Conservation (phyloP, 495 filamentous ascomycete species). For the Lindgomyces ingoldianus region DNA sequence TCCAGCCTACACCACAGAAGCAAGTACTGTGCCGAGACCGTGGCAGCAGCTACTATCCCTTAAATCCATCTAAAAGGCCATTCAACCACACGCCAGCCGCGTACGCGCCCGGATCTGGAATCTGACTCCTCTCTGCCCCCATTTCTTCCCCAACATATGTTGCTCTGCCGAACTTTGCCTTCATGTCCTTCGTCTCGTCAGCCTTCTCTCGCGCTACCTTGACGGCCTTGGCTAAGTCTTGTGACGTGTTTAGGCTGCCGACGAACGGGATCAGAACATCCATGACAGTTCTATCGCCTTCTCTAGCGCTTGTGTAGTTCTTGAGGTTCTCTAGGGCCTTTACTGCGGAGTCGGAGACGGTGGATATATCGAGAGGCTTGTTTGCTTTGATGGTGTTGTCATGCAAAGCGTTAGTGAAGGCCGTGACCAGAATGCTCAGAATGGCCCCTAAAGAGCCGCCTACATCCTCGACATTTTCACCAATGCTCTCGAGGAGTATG, state of each 20-base stretch:
- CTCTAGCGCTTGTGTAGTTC: constrained; percentile 42
- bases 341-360: constrained; percentile 28
- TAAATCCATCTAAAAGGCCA: constrained; percentile 48
- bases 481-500: constrained; percentile 54
- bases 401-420: constrained; percentile 52
- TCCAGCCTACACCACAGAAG: too few relatives aligned
- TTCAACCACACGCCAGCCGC: constrained; percentile 60
- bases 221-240: constrained; percentile 54
- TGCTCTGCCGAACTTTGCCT: constrained; percentile 58
- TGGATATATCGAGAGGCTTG: constrained; percentile 26
- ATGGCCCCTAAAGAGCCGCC: constrained; percentile 64
- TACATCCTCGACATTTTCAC: constrained; percentile 61
- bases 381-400: constrained; percentile 11
- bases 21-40: too few relatives aligned
- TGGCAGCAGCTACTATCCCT: too few relatives aligned
- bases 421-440: constrained; percentile 60
- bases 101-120: constrained; percentile 64
- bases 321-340: constrained; percentile 50
- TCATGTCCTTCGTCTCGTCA: constrained; percentile 56
- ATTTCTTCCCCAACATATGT: constrained; percentile 58
- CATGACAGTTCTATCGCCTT: constrained; percentile 55
- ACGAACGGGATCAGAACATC: constrained; percentile 61
- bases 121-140: constrained; percentile 45
- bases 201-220: constrained; percentile 57
- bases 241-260: constrained; percentile 48